Evolutionary conservation across 805 yeast genomes (phyloP), one percentile per base, ranked within the genome.

Genomic region (Starmerella bombicola): DNA sequence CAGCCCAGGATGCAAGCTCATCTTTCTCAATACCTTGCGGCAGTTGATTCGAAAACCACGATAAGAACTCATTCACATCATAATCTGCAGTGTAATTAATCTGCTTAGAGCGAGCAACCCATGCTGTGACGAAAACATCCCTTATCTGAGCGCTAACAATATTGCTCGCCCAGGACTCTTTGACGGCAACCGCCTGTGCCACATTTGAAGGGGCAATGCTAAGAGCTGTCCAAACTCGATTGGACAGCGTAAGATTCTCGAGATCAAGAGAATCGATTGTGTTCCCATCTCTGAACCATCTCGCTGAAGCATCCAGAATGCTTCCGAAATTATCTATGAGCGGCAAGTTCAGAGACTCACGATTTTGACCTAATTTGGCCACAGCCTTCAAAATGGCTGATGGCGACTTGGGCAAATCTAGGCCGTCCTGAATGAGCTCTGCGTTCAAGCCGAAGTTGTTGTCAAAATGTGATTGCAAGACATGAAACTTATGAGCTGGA

Each of bases 11-110:
- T 0, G 46, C 42, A 3, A 49, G 23, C 4, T 51, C 52, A 15
- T 48, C 56, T 10, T 58, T 38, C n/a, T 48, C 45, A 40, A 54
- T 53, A 15, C 53, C 51, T 13, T 50, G 56, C 2, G 63, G 62
- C 7, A 64, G 47, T 2, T 61, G 37, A 2, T 57, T 35, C 1
- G 59, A 46, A 40, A 60, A 64, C 21, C 56, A 50, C 24, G 52
- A 56, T 24, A 60, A 39, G 33, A 64, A 65, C 45, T 64, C 68
- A 25, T 55, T 57, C 15, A 53, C 46, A 10, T 57, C 66, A 45
- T 61, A 64, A 40, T 64, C 68, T 19, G 65, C 63, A 10, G 67
- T 61, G 47, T 52, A 64, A 42, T 64, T 65, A 3, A 30, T 38
- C 12, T 52, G 41, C 5, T 53, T 42, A 7, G 55, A 45, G 26